A percentile compares a stretch with the other conserved stretches of the same genome.
Evolutionary conservation across 768 basidiomycete genomes (phyloP).

Genomic region (Suillus paluster): DNA sequence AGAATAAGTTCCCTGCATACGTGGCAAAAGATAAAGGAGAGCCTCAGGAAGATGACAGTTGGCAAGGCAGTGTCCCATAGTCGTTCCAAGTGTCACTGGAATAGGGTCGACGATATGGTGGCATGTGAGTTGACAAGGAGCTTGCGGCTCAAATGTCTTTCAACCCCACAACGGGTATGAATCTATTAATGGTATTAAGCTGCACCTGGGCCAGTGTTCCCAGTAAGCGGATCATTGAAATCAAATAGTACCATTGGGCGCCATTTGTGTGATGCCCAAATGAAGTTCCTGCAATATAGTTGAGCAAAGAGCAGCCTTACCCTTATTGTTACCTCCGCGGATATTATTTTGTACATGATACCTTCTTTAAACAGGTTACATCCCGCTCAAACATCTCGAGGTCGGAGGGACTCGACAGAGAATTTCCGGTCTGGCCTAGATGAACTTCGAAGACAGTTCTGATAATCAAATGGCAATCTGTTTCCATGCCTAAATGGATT

Average conservation of each 20-base stretch:
- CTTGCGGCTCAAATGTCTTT: constrained; percentile 77
- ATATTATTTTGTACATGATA: constrained; percentile 70
- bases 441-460: constrained; percentile 11
- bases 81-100: constrained; percentile 66
- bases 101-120: constrained; percentile 73
- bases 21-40: constrained; percentile 20
- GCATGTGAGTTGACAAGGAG: constrained; percentile 58
- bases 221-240: neutral
- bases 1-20: constrained; percentile 63
- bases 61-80: constrained; percentile 76
- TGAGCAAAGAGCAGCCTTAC: constrained; percentile 63
- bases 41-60: constrained; percentile 46
- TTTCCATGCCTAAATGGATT: neutral
- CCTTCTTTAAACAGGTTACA: constrained; percentile 16
- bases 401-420: neutral
- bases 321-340: constrained; percentile 67
- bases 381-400: constrained; percentile 2
- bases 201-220: neutral
- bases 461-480: constrained; percentile 3
- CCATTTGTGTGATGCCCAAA: too few species aligned
- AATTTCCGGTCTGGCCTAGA: constrained; percentile 4
- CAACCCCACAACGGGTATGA: constrained; percentile 12
- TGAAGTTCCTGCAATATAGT: too few species aligned
- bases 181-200: neutral
- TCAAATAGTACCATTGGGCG: neutral